A percentile compares a stretch with the other conserved stretches of the same genome.
Evolutionary conservation across 768 basidiomycete genomes (phyloP).

Genomic region (Favolaschia claudopus): DNA sequence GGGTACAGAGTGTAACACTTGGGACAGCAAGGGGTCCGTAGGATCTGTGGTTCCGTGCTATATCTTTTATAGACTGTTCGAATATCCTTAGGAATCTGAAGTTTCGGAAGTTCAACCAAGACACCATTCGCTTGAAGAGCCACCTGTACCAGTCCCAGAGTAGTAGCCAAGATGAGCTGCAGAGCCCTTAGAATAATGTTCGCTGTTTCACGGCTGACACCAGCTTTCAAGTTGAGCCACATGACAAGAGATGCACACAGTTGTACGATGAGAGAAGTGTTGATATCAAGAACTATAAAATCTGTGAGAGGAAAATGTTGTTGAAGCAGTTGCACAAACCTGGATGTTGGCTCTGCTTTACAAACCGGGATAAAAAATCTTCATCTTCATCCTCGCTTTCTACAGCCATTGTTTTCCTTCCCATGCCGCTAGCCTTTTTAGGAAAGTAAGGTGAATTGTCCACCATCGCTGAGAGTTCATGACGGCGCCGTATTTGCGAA

Average conservation of each 20-base stretch:
- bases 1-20: constrained; percentile 19
- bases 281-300: neutral
- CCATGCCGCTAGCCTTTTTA: too few species aligned
- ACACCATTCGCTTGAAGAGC: constrained; percentile 9
- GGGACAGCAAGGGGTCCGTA: constrained; percentile 19
- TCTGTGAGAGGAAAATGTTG: neutral
- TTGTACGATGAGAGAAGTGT: constrained; percentile 1
- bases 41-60: constrained; percentile 7
- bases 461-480: too few species aligned
- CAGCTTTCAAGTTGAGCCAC: constrained; percentile 19
- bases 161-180: constrained; percentile 13
- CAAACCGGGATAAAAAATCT: too few species aligned
- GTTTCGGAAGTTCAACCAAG: constrained; percentile 7
- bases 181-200: constrained; percentile 19
- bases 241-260: constrained; percentile 19
- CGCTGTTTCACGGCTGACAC: constrained; percentile 15
- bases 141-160: constrained; percentile 5
- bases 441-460: too few species aligned
- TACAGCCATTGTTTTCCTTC: too few species aligned
- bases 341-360: neutral
- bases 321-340: neutral
- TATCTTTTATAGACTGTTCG: constrained; percentile 8
- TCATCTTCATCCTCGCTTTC: too few species aligned
- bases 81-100: constrained; percentile 18
- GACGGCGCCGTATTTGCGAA: neutral